Evolutionary conservation across 2,329 filamentous ascomycete species (phyloP).

Genomic region (Colletotrichum scovillei): DNA sequence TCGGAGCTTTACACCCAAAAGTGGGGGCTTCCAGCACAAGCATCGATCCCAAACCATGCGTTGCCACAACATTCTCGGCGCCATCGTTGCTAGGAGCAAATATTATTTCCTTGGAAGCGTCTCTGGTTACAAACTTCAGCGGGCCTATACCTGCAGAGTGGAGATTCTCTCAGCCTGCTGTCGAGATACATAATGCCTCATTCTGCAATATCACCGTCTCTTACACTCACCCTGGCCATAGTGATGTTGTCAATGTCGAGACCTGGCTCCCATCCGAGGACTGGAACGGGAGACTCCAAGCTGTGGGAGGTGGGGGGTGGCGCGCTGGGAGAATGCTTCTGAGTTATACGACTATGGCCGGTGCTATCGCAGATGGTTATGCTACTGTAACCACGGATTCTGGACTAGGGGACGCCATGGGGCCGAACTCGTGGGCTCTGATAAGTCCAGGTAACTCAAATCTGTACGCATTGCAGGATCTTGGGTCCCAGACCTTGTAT

Average conservation of each 20-base stretch:
- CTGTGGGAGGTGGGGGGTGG: constrained; percentile 44
- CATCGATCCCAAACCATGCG: not conserved
- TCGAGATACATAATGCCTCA: constrained; percentile 13
- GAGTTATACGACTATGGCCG: constrained; percentile 36
- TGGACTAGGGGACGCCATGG: constrained; percentile 19
- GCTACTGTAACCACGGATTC: constrained; percentile 38
- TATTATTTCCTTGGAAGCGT: not conserved
- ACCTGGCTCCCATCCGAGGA: constrained; percentile 39
- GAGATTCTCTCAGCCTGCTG: constrained; percentile 10
- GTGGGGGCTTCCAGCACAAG: not conserved
- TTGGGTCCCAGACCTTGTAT: constrained; percentile 1
- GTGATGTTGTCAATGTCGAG: constrained; percentile 39
- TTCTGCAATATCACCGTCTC: constrained; percentile 44
- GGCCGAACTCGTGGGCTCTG: constrained; percentile 35
- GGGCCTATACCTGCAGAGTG: not conserved
- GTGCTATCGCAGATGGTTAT: constrained; percentile 37
- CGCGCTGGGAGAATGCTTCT: constrained; percentile 12
- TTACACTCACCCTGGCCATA: constrained; percentile 40
- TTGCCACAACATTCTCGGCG: not conserved
- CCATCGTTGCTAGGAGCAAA: constrained; percentile 4
- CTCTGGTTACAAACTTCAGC: constrained; percentile 5
- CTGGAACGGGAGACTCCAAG: constrained; percentile 45
- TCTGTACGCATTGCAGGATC: constrained; percentile 5
- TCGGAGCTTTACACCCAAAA: not conserved
- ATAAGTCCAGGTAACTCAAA: constrained; percentile 25